Evolutionary conservation across 768 basidiomycete species (phyloP), one percentile per base, ranked within the genome.

Genomic region (Russula abietina): DNA sequence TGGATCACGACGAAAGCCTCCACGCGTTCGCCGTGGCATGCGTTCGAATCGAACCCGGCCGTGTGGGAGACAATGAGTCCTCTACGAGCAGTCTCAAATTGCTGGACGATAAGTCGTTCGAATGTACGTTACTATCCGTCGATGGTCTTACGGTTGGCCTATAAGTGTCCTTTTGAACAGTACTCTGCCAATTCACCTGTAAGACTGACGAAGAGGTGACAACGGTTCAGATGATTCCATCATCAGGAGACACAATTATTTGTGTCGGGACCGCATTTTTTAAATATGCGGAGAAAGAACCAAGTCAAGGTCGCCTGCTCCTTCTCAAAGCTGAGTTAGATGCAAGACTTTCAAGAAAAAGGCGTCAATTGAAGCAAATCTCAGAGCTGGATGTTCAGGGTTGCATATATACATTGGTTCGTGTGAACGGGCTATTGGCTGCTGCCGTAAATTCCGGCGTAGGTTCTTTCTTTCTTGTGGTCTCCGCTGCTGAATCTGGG

Each of bases 361-460:
- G 56, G 67, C 56, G 64, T 64, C 19, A 66, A 51, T 54, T 72
- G 50, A 60, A 65, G 56, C 66, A 81, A 33, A 70, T 83, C 19
- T 73, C 83, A 0, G 77, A 81, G 17, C 65, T 71, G 2, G 71
- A 78, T 1, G 81, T 86, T 24, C 69, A 73, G 17, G 93, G 93
- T 19, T 87, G 86, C 68, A 85, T 91, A 1, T 92, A 87, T 70
- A 79, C 85, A 1, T 66, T 93, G 24, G 76, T 80, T 0, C 73
- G 74, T 17, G 71, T 83, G 8, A 73, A 73, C 4, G 79, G 78
- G 36, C 74, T 79, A 59, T 73, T 93, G 48, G 81, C 84, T 2
- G 88, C 83, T 9, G 86, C 89, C 0, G 80, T 92, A 48, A 91
- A 93, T 69, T 85, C 89, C 5, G 80, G 87, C 8, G 93, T 93